Base-by-base conservation (phyloP, 2,329 filamentous ascomycete species). In the Apiospora hydei region DNA sequence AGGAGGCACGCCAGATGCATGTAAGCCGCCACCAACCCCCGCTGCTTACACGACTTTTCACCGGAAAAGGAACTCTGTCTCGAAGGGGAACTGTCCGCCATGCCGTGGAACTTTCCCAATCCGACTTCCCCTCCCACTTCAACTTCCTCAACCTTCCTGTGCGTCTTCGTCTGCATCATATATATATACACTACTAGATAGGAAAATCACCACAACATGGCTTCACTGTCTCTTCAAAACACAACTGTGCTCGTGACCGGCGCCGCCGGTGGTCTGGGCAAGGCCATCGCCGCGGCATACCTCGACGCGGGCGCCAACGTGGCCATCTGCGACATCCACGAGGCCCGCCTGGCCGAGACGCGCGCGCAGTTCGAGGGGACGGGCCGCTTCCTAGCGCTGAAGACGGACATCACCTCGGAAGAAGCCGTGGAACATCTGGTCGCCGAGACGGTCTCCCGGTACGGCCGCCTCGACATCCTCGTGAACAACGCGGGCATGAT, bases 401-500 rank as follows among this genome's bases (percentile, higher is more conserved):
- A 77, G 57, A 75, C 78, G 10, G 77, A 83, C 73, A 79, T 83
- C 51, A 77, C 81, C 13, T 74, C 78, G 67, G 79, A 80, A 73
- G 75, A 74, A 5, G 77, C 78, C 8, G 80, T 82, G 18, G 72
- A 79, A 57, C 41, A 69, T 10, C 78, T 83, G 47, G 74, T 83
- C 57, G 74, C 73, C 43, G 74, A 72, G 26, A 74, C 67, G 43
- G 67, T 70, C 1, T 41, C 71, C 43, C 74, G 72, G 26, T 88
- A 86, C 73, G 83, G 83, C 41, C 81, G 82, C n/a, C 78, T 89
- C 24, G 89, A 91, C 78, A 81, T 90, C n/a, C 81, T 91, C 6
- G 79, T 90, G 76, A 90, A 90, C 80, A 88, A 88, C 73, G 88
- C 88, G 13, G 89, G 86, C 30, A 83, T 90, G 71, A 87, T 89